Percentiles rank a stretch among this genome's conserved stretches.
Conservation (phyloP, 768 basidiomycete genomes). For the Russula earlei region DNA sequence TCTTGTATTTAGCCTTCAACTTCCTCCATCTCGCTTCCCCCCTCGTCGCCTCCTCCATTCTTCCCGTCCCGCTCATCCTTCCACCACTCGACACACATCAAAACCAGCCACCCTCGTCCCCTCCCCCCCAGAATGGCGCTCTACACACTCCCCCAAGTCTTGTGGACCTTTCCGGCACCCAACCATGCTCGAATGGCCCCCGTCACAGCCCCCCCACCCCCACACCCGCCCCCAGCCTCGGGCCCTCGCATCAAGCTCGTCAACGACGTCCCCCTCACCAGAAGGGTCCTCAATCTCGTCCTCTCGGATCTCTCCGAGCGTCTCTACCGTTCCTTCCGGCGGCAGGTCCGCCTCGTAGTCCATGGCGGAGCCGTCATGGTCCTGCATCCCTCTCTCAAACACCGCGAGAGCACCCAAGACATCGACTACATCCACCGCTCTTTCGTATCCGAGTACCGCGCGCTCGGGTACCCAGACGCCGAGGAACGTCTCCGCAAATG, state of each 20-base stretch:
- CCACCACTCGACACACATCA: no score
- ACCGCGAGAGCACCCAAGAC: slow-evolving; percentile 49
- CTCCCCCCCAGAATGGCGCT: not conserved
- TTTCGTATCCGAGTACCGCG: slow-evolving; percentile 45
- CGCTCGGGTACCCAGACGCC: slow-evolving; percentile 42
- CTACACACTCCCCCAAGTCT: not conserved
- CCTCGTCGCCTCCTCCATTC: not conserved
- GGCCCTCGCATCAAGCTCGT: no score
- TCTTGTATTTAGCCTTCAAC: not conserved
- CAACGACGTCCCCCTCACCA: slow-evolving; percentile 11
- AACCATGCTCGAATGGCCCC: no score
- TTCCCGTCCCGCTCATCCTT: not conserved
- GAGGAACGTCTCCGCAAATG: slow-evolving; percentile 45
- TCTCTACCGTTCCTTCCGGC: slow-evolving; percentile 37
- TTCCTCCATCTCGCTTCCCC: not conserved
- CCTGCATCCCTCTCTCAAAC: slow-evolving; percentile 40
- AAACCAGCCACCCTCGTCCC: not conserved
- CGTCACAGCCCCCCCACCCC: no score
- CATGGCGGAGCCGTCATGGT: slow-evolving; percentile 74
- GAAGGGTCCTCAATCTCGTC: not conserved
- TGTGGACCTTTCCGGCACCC: not conserved
- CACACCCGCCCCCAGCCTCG: no score
- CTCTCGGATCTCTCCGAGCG: slow-evolving; percentile 39
- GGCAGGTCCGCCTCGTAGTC: slow-evolving; percentile 48
- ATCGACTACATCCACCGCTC: slow-evolving; percentile 59